phyloP scores from a whole-genome alignment of 192 early-diverging fungal genomes.

The Mortierella claussenii region DNA sequence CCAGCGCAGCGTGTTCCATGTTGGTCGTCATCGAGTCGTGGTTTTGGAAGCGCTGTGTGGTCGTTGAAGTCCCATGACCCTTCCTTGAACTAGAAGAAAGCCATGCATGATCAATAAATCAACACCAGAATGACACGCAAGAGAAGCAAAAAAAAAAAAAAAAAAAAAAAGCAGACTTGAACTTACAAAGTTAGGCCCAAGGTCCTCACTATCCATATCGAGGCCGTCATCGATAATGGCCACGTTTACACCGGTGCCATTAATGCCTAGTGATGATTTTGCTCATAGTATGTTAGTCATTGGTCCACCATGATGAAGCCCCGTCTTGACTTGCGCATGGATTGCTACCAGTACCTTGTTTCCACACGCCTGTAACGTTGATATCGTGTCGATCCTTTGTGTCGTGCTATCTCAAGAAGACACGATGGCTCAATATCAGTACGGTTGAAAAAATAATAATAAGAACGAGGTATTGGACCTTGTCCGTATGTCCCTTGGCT shows the following conservation, averaged over 20 bases:
- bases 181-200: slow-evolving; percentile 89
- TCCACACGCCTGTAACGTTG: slow-evolving; percentile 94
- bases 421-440: background rate
- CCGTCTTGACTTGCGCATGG: background rate
- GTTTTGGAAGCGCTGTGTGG: slow-evolving; percentile 77
- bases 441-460: background rate
- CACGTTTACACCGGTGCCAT: slow-evolving; percentile 86
- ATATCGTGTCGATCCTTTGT: slow-evolving; percentile 78
- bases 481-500: background rate
- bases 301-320: background rate
- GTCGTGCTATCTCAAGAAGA: slow-evolving; percentile 25
- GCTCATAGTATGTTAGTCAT: background rate
- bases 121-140: too few relatives aligned
- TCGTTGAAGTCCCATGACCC: slow-evolving; percentile 98
- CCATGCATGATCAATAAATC: too few relatives aligned
- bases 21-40: slow-evolving; percentile 80
- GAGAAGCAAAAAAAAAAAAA: too few relatives aligned
- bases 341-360: slow-evolving; percentile 23
- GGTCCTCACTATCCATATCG: slow-evolving; percentile 85
- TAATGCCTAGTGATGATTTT: slow-evolving; percentile 68
- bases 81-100: slow-evolving; percentile 80
- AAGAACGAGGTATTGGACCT: background rate
- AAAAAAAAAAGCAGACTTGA: background rate
- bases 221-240: slow-evolving; percentile 97
- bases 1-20: slow-evolving; percentile 99